A percentile compares a stretch with the other conserved stretches of the same genome.
These are phyloP conservation scores for Ganoderma meredithae DNA, from an alignment of 1,284 basidiomycete species.

Conservation along the genomic window DNA sequence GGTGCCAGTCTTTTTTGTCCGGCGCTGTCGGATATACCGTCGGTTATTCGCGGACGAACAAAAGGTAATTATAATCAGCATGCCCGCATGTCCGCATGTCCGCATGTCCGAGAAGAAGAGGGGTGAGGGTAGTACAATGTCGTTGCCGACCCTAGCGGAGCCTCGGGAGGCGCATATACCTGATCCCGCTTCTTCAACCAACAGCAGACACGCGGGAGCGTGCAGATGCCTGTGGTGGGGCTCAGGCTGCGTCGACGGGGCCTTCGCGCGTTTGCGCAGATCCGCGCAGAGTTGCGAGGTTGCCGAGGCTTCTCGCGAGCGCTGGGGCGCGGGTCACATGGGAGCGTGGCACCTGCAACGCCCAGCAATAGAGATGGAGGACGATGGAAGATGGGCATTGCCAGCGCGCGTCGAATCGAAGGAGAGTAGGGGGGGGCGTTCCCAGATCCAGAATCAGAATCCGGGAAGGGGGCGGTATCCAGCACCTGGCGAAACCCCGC, in stretches of 20 bases:
- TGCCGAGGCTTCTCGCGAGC: constrained; percentile 14
- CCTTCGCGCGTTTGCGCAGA: constrained; percentile 13
- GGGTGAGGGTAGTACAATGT: neutral
- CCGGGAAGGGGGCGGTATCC: neutral
- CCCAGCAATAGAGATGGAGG: neutral
- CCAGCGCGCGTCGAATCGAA: neutral
- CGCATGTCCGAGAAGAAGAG: neutral
- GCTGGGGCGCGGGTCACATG: neutral
- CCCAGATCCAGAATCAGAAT: neutral
- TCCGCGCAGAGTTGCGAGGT: constrained; percentile 16
- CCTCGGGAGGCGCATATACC: neutral
- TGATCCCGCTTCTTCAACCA: neutral
- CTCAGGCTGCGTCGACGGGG: neutral
- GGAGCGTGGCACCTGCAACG: neutral
- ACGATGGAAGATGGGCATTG: neutral
- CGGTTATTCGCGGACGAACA: neutral
- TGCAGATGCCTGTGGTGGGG: too few relatives aligned
- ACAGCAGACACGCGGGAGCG: neutral
- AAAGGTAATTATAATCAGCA: neutral
- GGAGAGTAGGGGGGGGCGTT: neutral
- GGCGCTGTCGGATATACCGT: neutral
- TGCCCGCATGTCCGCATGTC: neutral
- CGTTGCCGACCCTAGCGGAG: neutral
- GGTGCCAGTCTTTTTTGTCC: neutral
- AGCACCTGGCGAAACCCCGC: neutral